Evolutionary conservation across 345 rosid species (phyloP).

Genomic region (Litchi chinensis): DNA sequence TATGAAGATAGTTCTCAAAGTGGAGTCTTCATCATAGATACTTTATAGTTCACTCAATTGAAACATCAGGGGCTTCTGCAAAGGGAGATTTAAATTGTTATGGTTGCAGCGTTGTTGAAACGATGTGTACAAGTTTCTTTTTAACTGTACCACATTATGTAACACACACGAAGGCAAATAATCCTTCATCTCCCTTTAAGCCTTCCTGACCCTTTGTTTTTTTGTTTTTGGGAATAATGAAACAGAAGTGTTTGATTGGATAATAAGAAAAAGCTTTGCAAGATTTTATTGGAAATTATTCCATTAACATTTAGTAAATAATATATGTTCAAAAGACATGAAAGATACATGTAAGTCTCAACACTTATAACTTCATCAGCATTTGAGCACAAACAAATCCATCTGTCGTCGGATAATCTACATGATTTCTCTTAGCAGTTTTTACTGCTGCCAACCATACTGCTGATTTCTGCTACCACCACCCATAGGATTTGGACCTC

Average conservation of each 20-base stretch:
- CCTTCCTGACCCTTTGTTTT: background rate
- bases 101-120: background rate
- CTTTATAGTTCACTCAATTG: background rate
- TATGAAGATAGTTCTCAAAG: slow-evolving; percentile 90
- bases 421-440: background rate
- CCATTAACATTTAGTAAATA: background rate
- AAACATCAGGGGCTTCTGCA: background rate
- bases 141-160: background rate
- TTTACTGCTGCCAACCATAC: slow-evolving; percentile 73
- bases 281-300: background rate
- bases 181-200: background rate
- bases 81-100: background rate
- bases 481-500: slow-evolving; percentile 85
- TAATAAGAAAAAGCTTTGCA: background rate
- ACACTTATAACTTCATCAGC: background rate
- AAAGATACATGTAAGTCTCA: background rate
- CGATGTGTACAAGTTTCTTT: background rate
- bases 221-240: background rate
- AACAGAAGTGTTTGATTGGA: background rate
- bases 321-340: background rate
- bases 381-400: background rate
- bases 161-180: background rate
- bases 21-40: slow-evolving; percentile 49
- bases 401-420: background rate
- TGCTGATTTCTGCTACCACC: slow-evolving; percentile 88